Conservation (phyloP, 1,284 basidiomycete species). For the Cutaneotrichosporon sp. region DNA sequence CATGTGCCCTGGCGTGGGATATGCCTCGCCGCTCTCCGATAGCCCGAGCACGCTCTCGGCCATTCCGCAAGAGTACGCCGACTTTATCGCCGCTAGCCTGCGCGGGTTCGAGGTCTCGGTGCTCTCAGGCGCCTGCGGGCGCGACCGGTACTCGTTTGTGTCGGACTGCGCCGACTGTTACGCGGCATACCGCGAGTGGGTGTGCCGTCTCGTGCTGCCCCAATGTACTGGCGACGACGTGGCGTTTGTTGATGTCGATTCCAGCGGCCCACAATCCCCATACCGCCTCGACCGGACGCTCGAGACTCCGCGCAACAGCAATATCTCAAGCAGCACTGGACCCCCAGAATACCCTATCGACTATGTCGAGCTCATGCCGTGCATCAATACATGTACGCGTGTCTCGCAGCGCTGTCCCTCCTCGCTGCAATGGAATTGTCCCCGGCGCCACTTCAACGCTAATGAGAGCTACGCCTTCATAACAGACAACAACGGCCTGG, state of each 20-base stretch:
- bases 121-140: slow-evolving; percentile 67
- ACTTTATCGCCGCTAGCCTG: slow-evolving; percentile 61
- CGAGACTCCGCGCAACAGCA: slow-evolving; percentile 49
- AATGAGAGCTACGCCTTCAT: slow-evolving; percentile 67
- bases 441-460: slow-evolving; percentile 64
- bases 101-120: slow-evolving; percentile 72
- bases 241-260: slow-evolving; percentile 36
- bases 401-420: slow-evolving; percentile 74
- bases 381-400: slow-evolving; percentile 70
- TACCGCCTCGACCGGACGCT: slow-evolving; percentile 54
- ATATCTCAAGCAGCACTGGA: slow-evolving; percentile 11
- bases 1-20: slow-evolving; percentile 69
- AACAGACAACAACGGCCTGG: slow-evolving; percentile 57
- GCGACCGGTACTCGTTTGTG: slow-evolving; percentile 75
- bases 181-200: slow-evolving; percentile 70
- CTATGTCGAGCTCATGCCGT: slow-evolving; percentile 69
- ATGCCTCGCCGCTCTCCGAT: slow-evolving; percentile 64
- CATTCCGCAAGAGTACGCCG: slow-evolving; percentile 59
- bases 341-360: slow-evolving; percentile 33
- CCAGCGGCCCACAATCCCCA: slow-evolving; percentile 36
- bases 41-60: slow-evolving; percentile 45
- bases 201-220: slow-evolving; percentile 70
- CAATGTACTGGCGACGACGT: slow-evolving; percentile 60
- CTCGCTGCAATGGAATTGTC: slow-evolving; percentile 71
- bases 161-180: slow-evolving; percentile 75